Conservation (phyloP, 768 basidiomycete species). For the Boletus pseudopeckii region DNA sequence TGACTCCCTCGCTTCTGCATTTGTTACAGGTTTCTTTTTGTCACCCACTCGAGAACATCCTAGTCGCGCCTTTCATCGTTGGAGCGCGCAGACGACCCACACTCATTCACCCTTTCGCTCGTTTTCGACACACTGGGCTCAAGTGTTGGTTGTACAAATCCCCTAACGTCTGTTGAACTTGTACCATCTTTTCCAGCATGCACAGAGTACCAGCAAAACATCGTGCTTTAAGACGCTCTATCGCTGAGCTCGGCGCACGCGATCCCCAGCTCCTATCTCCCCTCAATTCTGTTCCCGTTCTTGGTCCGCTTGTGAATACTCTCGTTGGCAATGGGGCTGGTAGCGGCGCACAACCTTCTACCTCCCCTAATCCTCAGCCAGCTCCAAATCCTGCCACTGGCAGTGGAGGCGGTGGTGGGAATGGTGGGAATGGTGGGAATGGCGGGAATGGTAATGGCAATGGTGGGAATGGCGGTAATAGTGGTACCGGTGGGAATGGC, state of each 20-base stretch:
- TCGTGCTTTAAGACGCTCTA: conserved; percentile 9
- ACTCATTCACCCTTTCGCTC: conserved; percentile 20
- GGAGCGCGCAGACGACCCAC: conserved; percentile 17
- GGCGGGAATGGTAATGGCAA: background rate
- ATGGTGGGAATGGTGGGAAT: background rate
- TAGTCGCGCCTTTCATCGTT: conserved; percentile 3
- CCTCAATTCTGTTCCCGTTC: conserved; percentile 35
- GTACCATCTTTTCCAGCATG: conserved; percentile 15
- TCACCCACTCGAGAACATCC: background rate
- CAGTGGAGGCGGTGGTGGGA: background rate
- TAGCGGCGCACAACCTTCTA: conserved; percentile 1
- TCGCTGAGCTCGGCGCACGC: conserved; percentile 32
- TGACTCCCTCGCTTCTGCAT: conserved; percentile 6
- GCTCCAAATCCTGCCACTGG: background rate
- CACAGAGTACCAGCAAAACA: conserved; percentile 5
- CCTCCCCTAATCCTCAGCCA: conserved; percentile 1
- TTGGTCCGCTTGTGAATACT: conserved; percentile 35
- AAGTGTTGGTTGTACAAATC: background rate
- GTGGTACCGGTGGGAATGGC: background rate
- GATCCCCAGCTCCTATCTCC: conserved; percentile 38
- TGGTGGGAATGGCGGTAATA: background rate
- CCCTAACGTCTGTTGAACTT: background rate
- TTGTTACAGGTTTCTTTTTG: background rate
- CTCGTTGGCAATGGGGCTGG: conserved; percentile 26
- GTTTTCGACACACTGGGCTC: conserved; percentile 8